Percentiles rank a stretch among this genome's conserved stretches.
Evolutionary conservation across 1,284 basidiomycete species (phyloP).

Genomic region (Fomes fomentarius): DNA sequence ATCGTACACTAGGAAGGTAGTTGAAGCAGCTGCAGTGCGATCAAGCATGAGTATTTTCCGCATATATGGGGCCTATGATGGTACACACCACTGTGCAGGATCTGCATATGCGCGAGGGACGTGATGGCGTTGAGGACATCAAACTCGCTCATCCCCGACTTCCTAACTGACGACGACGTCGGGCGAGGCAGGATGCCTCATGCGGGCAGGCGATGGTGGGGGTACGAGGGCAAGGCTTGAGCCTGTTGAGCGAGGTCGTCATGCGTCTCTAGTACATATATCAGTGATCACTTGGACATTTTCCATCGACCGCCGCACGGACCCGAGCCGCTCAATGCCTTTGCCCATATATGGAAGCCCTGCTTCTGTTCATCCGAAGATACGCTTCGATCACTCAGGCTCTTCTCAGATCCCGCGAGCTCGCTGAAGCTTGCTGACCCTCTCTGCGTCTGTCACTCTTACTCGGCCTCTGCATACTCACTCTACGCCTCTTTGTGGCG

Average conservation of each 20-base stretch:
- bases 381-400: no score
- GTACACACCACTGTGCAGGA: slow-evolving; percentile 6
- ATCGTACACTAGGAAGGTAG: slow-evolving; percentile 17
- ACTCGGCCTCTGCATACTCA: no score
- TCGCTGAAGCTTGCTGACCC: no score
- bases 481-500: no score
- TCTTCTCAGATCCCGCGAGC: no score
- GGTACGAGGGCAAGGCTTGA: slow-evolving; percentile 1
- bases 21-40: slow-evolving; percentile 7
- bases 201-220: slow-evolving; percentile 6
- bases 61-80: not conserved
- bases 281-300: slow-evolving; percentile 11
- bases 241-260: slow-evolving; percentile 5
- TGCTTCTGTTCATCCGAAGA: no score
- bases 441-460: no score
- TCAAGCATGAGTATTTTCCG: not conserved
- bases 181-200: slow-evolving; percentile 6
- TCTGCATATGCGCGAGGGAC: slow-evolving; percentile 4
- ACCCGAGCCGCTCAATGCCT: not conserved
- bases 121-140: slow-evolving; percentile 10
- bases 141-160: slow-evolving; percentile 14
- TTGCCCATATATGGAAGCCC: slow-evolving; percentile 5
- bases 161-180: slow-evolving; percentile 1
- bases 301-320: not conserved
- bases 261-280: no score